Percentiles rank a stretch among this genome's conserved stretches.
These are phyloP conservation scores for Calocybe cyanea DNA, from an alignment of 768 basidiomycete genomes.

Conservation along the genomic window DNA sequence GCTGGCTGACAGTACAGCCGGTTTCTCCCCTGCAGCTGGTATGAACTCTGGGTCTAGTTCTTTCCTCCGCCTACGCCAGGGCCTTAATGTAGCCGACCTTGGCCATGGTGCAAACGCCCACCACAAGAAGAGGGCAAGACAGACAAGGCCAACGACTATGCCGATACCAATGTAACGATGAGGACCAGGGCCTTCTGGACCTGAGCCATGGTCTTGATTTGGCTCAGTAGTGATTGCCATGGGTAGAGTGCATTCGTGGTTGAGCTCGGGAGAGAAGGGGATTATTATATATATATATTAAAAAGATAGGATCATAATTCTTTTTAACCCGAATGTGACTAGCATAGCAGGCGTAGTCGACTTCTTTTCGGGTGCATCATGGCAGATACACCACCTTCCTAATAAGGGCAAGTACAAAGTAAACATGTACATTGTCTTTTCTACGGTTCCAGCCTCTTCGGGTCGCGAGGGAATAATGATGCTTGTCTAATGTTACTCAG, in stretches of 20 bases:
- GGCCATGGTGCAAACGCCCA: conserved; percentile 31
- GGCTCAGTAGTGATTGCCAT: conserved; percentile 24
- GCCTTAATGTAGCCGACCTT: conserved; percentile 19
- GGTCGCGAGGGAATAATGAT: conserved; percentile 94
- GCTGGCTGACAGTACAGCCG: background rate
- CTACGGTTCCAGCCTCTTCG: conserved; percentile 88
- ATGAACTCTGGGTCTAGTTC: conserved; percentile 4
- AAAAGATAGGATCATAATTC: conserved; percentile 15
- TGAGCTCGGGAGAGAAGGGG: conserved; percentile 1
- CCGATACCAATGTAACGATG: conserved; percentile 44
- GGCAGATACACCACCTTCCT: conserved; percentile 17
- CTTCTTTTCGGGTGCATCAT: conserved; percentile 31
- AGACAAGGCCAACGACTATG: conserved; percentile 32
- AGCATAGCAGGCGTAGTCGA: conserved; percentile 17
- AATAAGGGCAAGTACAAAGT: conserved; percentile 9
- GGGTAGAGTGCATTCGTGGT: conserved; percentile 16
- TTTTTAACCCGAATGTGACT: conserved; percentile 27
- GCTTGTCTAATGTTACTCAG: conserved; percentile 93
- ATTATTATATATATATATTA: too few species aligned
- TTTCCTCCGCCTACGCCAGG: conserved; percentile 10
- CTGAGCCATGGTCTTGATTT: conserved; percentile 17
- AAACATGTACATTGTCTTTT: conserved; percentile 5
- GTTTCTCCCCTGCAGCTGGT: conserved; percentile 3
- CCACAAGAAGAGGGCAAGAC: conserved; percentile 36
- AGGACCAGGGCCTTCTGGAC: conserved; percentile 26